Percentiles rank a stretch among this genome's conserved stretches.
phyloP scores from a whole-genome alignment of 2,329 filamentous ascomycete genomes.

The Cytospora piceae region DNA sequence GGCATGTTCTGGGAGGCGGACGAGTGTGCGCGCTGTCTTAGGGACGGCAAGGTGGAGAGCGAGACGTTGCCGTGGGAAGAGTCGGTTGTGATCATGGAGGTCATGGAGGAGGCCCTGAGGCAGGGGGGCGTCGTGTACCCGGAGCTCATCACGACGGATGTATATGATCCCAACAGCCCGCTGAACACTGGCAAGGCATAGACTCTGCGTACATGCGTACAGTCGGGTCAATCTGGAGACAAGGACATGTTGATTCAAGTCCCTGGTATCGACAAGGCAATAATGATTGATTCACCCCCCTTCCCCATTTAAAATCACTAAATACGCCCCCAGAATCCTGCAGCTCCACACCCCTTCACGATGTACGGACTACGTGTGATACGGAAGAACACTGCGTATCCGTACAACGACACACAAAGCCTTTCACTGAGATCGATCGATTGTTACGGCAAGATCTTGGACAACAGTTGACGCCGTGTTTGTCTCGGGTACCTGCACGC shows the following conservation, averaged over 20 bases:
- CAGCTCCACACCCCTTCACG: background rate
- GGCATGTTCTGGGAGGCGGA: slow-evolving; percentile 73
- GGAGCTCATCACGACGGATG: slow-evolving; percentile 58
- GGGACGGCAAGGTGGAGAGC: slow-evolving; percentile 79
- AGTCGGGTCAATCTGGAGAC: background rate
- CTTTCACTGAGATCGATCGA: slow-evolving; percentile 4
- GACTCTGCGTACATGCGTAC: too few relatives aligned
- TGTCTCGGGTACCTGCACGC: slow-evolving; percentile 16
- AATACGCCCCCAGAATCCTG: background rate
- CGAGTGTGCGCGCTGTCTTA: slow-evolving; percentile 51
- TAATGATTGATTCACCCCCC: background rate
- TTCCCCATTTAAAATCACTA: background rate
- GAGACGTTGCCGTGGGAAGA: slow-evolving; percentile 71
- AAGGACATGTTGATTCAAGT: background rate
- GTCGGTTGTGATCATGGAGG: slow-evolving; percentile 83
- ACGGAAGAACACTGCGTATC: slow-evolving; percentile 8
- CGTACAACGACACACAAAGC: slow-evolving; percentile 28
- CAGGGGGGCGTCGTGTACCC: slow-evolving; percentile 60
- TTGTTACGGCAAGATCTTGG: slow-evolving; percentile 24
- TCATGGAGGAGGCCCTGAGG: slow-evolving; percentile 59
- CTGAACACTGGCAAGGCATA: slow-evolving; percentile 57
- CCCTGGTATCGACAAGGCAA: background rate
- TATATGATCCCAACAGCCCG: slow-evolving; percentile 63
- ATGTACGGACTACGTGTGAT: background rate
- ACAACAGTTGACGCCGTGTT: slow-evolving; percentile 21